Conservation (phyloP, 2,329 filamentous ascomycete species). For the Fusarium sororula region DNA sequence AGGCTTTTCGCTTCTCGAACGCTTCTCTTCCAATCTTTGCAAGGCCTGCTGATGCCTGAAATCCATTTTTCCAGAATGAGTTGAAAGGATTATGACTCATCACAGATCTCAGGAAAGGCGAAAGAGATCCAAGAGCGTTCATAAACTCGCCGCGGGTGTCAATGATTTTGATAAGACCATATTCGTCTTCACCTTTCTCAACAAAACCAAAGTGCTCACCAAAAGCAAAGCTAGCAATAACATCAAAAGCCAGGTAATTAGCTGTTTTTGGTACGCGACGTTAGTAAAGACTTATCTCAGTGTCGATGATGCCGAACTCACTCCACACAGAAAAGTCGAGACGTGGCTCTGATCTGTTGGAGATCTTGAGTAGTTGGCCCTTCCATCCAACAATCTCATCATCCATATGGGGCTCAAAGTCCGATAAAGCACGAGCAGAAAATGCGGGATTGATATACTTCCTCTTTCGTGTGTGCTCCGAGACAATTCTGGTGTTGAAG, state of each 20-base stretch:
- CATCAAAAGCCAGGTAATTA: neutral
- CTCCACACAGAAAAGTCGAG: neutral
- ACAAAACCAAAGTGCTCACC: neutral
- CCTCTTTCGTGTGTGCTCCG: neutral
- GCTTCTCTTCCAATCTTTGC: neutral
- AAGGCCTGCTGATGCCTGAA: neutral
- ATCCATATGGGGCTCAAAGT: neutral
- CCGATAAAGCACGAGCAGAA: neutral
- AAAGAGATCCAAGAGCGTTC: neutral
- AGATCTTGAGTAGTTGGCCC: neutral
- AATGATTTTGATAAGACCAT: neutral
- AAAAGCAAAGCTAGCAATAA: neutral
- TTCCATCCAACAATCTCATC: neutral
- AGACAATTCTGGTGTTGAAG: neutral
- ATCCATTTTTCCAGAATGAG: neutral
- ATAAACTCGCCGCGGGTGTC: neutral
- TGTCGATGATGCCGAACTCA: accelerated
- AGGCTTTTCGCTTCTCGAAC: neutral
- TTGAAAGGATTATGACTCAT: neutral
- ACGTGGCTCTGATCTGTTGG: neutral
- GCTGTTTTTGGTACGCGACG: accelerated
- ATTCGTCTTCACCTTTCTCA: neutral
- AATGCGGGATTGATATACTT: neutral
- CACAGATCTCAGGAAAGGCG: neutral
- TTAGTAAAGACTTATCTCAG: neutral